These are phyloP conservation scores for Stromatinia cepivora DNA, from an alignment of 2,329 filamentous ascomycete genomes.

Conservation along the genomic window DNA sequence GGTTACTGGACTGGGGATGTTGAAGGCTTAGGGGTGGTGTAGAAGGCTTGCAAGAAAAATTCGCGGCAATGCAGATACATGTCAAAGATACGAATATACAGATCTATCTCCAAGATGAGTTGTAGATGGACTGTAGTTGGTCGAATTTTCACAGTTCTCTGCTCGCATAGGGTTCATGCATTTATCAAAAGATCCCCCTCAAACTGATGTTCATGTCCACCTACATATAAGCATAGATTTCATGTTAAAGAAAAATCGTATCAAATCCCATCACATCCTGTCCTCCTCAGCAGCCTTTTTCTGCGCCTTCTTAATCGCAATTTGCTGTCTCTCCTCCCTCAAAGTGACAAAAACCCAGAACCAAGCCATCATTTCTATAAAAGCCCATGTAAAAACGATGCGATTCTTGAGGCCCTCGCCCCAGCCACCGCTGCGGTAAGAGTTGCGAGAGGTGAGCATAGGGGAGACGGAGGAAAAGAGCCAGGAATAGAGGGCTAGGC, in stretches of 20 bases:
- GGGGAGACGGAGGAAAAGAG: conserved; percentile 56
- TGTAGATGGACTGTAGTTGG: background rate
- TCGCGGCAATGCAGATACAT: background rate
- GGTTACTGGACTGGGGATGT: conserved; percentile 36
- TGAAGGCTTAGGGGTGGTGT: conserved; percentile 23
- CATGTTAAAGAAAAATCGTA: background rate
- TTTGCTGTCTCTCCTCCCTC: conserved; percentile 58
- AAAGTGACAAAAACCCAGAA: conserved; percentile 80
- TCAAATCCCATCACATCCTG: conserved; percentile 31
- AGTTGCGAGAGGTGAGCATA: conserved; percentile 46
- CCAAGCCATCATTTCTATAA: conserved; percentile 81
- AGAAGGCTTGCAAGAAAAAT: background rate
- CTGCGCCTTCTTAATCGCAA: conserved; percentile 38
- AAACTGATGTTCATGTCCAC: conserved; percentile 6
- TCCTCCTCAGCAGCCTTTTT: conserved; percentile 43
- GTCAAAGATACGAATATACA: background rate
- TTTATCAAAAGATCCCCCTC: background rate
- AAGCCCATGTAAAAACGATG: conserved; percentile 80
- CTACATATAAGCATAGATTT: background rate
- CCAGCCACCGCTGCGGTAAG: conserved; percentile 47
- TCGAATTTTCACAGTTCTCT: background rate
- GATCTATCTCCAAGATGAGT: background rate
- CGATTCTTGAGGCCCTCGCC: conserved; percentile 77
- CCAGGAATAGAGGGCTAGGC: conserved; percentile 64
- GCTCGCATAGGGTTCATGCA: background rate